Percentiles rank a stretch among this genome's conserved stretches.
Evolutionary conservation across 306 rosid species (phyloP).

Genomic region (Citrullus amarus): DNA sequence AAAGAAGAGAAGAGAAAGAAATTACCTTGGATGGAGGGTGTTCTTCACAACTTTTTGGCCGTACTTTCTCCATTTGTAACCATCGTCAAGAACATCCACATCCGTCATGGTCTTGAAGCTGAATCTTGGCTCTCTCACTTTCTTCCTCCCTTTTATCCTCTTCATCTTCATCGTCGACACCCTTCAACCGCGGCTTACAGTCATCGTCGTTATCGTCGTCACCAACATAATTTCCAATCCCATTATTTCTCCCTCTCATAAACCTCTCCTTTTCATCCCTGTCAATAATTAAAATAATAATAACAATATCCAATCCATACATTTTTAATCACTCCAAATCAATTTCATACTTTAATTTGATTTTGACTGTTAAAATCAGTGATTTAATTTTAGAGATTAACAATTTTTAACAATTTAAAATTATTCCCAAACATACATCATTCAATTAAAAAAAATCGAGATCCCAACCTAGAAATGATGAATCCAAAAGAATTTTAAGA

Average conservation of each 20-base stretch:
- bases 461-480: too few species aligned
- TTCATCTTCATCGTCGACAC: not conserved
- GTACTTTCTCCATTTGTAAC: constrained; percentile 9
- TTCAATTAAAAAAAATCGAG: too few species aligned
- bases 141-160: constrained; percentile 3
- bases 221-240: not conserved
- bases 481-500: too few species aligned
- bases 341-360: too few species aligned
- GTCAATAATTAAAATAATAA: not conserved
- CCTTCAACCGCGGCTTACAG: not conserved
- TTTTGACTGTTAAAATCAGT: too few species aligned
- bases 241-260: not conserved
- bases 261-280: not conserved
- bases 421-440: too few species aligned
- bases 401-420: too few species aligned
- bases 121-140: constrained; percentile 1
- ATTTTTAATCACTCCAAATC: too few species aligned
- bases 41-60: constrained; percentile 6
- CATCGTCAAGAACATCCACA: constrained; percentile 3
- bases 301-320: too few species aligned
- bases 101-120: constrained; percentile 3
- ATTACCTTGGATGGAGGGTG: constrained; percentile 5
- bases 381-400: too few species aligned
- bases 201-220: not conserved
- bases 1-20: not conserved